Percentiles rank a stretch among this genome's conserved stretches.
These are phyloP conservation scores for Zygosaccharomyces sapae DNA, from an alignment of 1,139 yeast species.

Conservation along the genomic window DNA sequence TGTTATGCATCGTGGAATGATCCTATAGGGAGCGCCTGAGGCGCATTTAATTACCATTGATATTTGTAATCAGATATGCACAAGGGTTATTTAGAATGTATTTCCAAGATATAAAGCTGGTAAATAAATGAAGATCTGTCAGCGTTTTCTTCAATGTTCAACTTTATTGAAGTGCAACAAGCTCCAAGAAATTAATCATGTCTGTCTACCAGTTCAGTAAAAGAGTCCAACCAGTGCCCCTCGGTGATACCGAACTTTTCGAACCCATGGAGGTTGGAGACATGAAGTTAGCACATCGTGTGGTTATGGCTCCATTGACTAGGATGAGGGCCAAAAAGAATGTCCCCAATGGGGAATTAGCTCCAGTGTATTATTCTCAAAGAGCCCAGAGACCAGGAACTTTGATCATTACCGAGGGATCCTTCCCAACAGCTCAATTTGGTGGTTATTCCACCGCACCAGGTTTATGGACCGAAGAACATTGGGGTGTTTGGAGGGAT, in stretches of 20 bases:
- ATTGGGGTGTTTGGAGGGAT: slow-evolving; percentile 39
- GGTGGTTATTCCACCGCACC: slow-evolving; percentile 44
- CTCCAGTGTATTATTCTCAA: slow-evolving; percentile 49
- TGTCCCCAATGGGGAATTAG: slow-evolving; percentile 39
- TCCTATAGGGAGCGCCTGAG: too few species aligned
- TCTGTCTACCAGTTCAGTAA: not conserved
- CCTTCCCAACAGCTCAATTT: slow-evolving; percentile 39
- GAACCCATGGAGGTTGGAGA: slow-evolving; percentile 45
- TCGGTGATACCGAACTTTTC: slow-evolving; percentile 40
- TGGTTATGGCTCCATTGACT: slow-evolving; percentile 49
- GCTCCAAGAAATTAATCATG: not conserved
- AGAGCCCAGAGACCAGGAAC: slow-evolving; percentile 53
- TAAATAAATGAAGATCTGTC: too few species aligned
- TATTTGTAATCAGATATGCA: too few species aligned
- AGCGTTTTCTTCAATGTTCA: too few species aligned
- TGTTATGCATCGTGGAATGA: too few species aligned
- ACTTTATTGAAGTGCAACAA: too few species aligned
- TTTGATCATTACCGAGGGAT: slow-evolving; percentile 44
- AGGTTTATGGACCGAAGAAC: slow-evolving; percentile 39
- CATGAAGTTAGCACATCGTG: slow-evolving; percentile 37
- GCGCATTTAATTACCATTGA: too few species aligned
- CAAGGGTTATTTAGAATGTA: too few species aligned
- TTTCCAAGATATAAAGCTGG: too few species aligned
- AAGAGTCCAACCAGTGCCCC: slow-evolving; percentile 2
- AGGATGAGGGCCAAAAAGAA: slow-evolving; percentile 43